Conservation (phyloP, 202 grass and related monocot species). For the Sporobolus alterniflorus region DNA sequence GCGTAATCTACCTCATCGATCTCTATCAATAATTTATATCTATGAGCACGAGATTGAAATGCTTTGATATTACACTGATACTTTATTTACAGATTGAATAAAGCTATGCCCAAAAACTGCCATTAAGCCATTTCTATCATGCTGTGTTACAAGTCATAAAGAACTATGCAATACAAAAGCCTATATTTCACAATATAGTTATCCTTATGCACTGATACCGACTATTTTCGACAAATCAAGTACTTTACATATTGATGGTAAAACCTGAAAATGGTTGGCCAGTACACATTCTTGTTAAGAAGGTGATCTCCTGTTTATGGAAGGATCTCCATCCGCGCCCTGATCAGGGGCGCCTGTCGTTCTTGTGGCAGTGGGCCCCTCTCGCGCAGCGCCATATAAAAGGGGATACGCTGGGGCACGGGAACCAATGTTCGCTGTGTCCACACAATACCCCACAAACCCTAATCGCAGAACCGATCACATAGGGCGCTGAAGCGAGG, state of each 20-base stretch:
- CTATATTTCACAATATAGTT: slow-evolving; percentile 14
- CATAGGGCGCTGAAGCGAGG: too few relatives aligned
- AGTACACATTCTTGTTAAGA: background rate
- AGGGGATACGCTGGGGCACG: too few relatives aligned
- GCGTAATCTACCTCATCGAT: slow-evolving; percentile 17
- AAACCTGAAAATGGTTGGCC: background rate
- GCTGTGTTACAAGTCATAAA: background rate
- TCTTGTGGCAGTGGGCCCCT: too few relatives aligned
- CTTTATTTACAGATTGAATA: slow-evolving; percentile 14
- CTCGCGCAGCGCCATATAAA: too few relatives aligned
- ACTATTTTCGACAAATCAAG: background rate
- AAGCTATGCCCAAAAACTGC: background rate
- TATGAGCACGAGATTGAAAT: slow-evolving; percentile 10
- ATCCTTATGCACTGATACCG: background rate
- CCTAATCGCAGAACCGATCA: too few relatives aligned
- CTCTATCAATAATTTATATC: slow-evolving; percentile 1
- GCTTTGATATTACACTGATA: background rate
- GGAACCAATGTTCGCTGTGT: too few relatives aligned
- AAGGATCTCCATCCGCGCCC: too few relatives aligned
- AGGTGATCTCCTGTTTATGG: too few relatives aligned
- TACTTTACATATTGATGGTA: background rate
- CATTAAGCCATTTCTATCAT: slow-evolving; percentile 4
- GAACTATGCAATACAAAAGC: background rate
- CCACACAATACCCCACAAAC: too few relatives aligned
- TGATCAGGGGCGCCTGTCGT: too few relatives aligned